phyloP scores from a whole-genome alignment of 1,139 yeast genomes.

The Sugiyamaella neomexicana region DNA sequence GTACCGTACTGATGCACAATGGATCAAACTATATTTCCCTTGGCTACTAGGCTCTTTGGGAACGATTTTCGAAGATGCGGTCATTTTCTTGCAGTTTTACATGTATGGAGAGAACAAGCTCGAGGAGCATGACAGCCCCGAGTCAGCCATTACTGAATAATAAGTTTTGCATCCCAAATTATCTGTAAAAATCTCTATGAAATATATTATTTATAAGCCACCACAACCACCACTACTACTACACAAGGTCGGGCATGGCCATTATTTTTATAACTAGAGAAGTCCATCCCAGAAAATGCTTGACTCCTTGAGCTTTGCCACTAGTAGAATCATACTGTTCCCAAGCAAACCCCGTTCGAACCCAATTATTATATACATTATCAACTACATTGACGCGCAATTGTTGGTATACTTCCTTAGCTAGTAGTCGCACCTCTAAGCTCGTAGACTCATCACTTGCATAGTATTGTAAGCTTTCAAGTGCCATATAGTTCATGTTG shows the following conservation, averaged over 20 bases:
- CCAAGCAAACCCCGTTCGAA: constrained; percentile 78
- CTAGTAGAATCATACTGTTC: constrained; percentile 82
- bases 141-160: constrained; percentile 23
- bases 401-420: constrained; percentile 52
- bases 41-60: constrained; percentile 79
- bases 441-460: constrained; percentile 28
- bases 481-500: constrained; percentile 78
- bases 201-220: background rate
- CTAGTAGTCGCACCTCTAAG: constrained; percentile 41
- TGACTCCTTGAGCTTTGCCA: constrained; percentile 79
- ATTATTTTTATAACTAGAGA: constrained; percentile 77
- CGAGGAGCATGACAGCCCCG: constrained; percentile 15
- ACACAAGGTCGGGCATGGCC: constrained; percentile 62
- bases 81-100: constrained; percentile 66
- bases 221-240: background rate
- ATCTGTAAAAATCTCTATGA: background rate
- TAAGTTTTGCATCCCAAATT: background rate
- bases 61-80: constrained; percentile 64
- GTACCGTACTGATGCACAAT: constrained; percentile 60
- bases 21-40: constrained; percentile 62
- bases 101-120: constrained; percentile 41
- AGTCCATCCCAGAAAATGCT: constrained; percentile 95
- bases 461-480: constrained; percentile 69
- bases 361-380: constrained; percentile 70
- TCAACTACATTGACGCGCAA: constrained; percentile 66